phyloP scores from a whole-genome alignment of 2,329 filamentous ascomycete species.

The Penicillium thymicola region DNA sequence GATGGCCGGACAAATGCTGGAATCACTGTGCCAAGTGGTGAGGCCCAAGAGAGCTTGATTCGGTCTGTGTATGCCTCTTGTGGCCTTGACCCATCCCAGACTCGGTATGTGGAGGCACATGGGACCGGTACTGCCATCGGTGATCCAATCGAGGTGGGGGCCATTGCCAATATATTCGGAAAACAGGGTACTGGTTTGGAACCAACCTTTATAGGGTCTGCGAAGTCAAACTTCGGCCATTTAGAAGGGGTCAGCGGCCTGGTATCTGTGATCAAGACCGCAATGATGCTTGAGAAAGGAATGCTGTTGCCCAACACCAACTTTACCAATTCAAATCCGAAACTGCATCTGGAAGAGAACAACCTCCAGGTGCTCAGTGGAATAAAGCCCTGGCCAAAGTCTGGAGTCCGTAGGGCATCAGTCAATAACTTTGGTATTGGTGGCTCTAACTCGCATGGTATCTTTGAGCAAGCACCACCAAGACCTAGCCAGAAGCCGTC shows the following conservation, averaged over 20 bases:
- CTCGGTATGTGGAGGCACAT: not conserved
- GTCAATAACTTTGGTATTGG: not conserved
- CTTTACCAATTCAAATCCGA: slow-evolving; percentile 29
- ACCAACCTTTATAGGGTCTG: not conserved
- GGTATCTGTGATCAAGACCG: slow-evolving; percentile 30
- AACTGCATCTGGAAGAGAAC: slow-evolving; percentile 21
- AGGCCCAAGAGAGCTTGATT: not conserved
- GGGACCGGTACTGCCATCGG: not conserved
- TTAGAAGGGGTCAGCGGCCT: slow-evolving; percentile 21
- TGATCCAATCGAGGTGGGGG: not conserved
- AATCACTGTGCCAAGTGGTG: not conserved
- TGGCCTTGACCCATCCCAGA: not conserved
- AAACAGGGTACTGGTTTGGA: not conserved
- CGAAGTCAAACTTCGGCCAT: slow-evolving; percentile 4
- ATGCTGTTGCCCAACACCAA: slow-evolving; percentile 23
- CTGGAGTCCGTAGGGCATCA: not conserved
- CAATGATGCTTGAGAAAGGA: slow-evolving; percentile 24
- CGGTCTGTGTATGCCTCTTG: not conserved
- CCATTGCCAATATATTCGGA: not conserved
- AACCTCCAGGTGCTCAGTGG: slow-evolving; percentile 19
- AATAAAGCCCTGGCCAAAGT: slow-evolving; percentile 8
- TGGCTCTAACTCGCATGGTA: not conserved
- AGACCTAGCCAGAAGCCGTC: not conserved
- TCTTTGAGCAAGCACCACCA: not conserved
- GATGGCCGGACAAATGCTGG: not conserved